A percentile compares a stretch with the other conserved stretches of the same genome.
These are phyloP conservation scores for Tubosaeta sp. DNA, from an alignment of 768 basidiomycete genomes.

Conservation along the genomic window DNA sequence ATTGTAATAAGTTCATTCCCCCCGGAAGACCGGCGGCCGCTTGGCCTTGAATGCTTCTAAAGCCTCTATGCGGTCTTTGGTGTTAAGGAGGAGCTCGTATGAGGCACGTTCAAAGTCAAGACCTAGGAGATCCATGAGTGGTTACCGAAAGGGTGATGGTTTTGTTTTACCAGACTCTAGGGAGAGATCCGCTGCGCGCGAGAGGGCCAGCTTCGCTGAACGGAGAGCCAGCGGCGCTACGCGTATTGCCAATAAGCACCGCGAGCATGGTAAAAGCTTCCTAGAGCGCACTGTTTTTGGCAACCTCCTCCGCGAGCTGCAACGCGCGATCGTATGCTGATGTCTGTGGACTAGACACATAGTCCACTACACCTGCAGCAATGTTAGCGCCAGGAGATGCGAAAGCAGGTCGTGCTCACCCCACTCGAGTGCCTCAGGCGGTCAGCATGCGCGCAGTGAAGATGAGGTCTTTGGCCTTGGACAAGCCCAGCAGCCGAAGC, in stretches of 20 bases:
- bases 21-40: constrained; percentile 71
- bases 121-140: constrained; percentile 39
- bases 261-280: neutral
- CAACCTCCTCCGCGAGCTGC: constrained; percentile 62
- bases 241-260: neutral
- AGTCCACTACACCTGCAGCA: constrained; percentile 72
- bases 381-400: neutral
- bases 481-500: constrained; percentile 69
- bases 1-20: constrained; percentile 47
- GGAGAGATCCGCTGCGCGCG: constrained; percentile 71
- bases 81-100: constrained; percentile 75
- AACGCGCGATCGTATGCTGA: constrained; percentile 71
- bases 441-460: constrained; percentile 72
- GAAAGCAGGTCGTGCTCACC: constrained; percentile 38
- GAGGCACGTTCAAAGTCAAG: constrained; percentile 88
- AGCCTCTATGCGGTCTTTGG: constrained; percentile 78
- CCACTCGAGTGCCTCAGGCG: constrained; percentile 63
- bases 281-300: constrained; percentile 50
- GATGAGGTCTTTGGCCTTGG: constrained; percentile 83
- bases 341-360: constrained; percentile 57
- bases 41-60: constrained; percentile 85
- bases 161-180: constrained; percentile 60
- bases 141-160: neutral
- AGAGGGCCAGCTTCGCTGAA: constrained; percentile 86
- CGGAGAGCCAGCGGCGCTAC: constrained; percentile 80